Evolutionary conservation across 805 yeast genomes (phyloP).

Genomic region (Spathaspora sp.): DNA sequence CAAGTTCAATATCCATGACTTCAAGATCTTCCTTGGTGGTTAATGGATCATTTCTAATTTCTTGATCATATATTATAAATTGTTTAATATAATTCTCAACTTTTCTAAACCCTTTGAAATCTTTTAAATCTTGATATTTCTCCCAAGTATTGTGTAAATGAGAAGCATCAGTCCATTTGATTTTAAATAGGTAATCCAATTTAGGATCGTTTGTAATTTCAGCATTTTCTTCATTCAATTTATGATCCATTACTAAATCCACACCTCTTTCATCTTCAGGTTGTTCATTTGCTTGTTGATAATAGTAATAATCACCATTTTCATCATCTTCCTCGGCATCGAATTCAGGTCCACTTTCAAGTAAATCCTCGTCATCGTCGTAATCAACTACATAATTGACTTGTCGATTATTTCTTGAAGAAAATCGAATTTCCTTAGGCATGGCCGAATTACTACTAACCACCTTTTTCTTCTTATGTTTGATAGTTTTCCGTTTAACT

Average conservation of each 20-base stretch:
- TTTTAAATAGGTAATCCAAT: slow-evolving; percentile 51
- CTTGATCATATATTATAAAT: slow-evolving; percentile 66
- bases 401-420: slow-evolving; percentile 64
- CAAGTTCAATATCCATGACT: slow-evolving; percentile 87
- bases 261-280: slow-evolving; percentile 32
- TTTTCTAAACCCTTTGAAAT: slow-evolving; percentile 72
- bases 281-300: slow-evolving; percentile 29
- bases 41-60: slow-evolving; percentile 71
- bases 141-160: slow-evolving; percentile 98
- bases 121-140: slow-evolving; percentile 49
- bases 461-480: slow-evolving; percentile 9
- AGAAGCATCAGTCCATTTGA: slow-evolving; percentile 86
- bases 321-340: slow-evolving; percentile 20
- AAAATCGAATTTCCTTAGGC: slow-evolving; percentile 60
- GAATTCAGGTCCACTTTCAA: slow-evolving; percentile 40
- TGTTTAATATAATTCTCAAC: slow-evolving; percentile 88
- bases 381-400: slow-evolving; percentile 76
- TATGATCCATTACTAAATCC: slow-evolving; percentile 40
- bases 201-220: slow-evolving; percentile 52
- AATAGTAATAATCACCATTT: slow-evolving; percentile 28
- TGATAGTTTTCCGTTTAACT: slow-evolving; percentile 27
- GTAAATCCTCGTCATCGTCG: slow-evolving; percentile 55
- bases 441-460: background rate
- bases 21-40: slow-evolving; percentile 92
- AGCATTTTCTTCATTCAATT: slow-evolving; percentile 30